Evolutionary conservation across 2,329 filamentous ascomycete species (phyloP), one percentile per base, ranked within the genome.

Genomic region (Pseudogymnoascus destructans): DNA sequence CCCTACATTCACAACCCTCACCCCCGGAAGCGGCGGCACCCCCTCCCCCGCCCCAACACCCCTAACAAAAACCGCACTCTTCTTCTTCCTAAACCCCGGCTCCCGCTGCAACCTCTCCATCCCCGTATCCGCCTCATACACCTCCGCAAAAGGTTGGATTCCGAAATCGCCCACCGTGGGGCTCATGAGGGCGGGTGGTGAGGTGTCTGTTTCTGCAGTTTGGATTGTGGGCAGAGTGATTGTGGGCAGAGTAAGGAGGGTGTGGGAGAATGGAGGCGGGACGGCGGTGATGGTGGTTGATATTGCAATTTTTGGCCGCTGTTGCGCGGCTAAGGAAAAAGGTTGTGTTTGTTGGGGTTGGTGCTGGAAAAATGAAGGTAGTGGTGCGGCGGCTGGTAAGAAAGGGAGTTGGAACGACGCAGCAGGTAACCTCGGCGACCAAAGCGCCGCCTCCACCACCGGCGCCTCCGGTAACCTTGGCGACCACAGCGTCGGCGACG

Each of bases 91-190:
- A 40, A 40, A 40, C 36, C 36, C 36, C 36, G 36, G 36, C 15
- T 19, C 36, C 36, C 7, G 3, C 17, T 40, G 9, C 36, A 40
- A 17, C 36, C 36, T 40, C 36, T 40, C 36, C 36, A 19, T 72
- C 27, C 71, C 70, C 4, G 66, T 67, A 46, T 73, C 36, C 4
- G 36, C 36, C 10, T 40, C 36, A 10, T 11, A 40, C 36, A 40
- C 36, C 46, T 54, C 21, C 21, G 23, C 30, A 5, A 54, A 54
- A 2, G 46, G 46, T 1, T 32, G 23, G 15, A 54, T 54, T 5
- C 30, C 46, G 5, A 54, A 54, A 8, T 27, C 46, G 0, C 30
- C 30, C 4, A 27, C 23, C 0, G 15, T 8, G 11, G 46, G 46
- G 9, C n/a, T 15, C 46, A 54, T 54, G 17, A 40, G 17, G 3